Conservation (phyloP, 225 moss, liverwort and hornwort genomes). For the Bryoerythrophyllum caledonicum region DNA sequence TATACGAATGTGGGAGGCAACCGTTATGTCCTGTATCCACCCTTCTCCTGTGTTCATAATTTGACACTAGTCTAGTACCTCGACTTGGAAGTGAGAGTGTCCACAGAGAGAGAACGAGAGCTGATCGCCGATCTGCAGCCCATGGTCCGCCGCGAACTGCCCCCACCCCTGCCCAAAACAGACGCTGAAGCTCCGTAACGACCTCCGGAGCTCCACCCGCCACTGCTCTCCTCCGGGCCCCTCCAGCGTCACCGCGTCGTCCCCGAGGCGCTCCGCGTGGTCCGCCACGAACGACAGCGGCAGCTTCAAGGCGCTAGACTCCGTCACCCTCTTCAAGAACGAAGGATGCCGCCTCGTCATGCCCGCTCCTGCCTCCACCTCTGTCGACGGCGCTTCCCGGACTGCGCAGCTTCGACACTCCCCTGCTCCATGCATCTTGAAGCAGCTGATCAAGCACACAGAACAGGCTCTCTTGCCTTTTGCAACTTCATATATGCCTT, state of each 20-base stretch:
- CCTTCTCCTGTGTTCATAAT: background rate
- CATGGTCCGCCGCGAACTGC: slow-evolving; percentile 43
- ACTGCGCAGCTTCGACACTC: slow-evolving; percentile 22
- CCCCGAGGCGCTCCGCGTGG: slow-evolving; percentile 24
- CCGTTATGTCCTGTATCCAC: too few relatives aligned
- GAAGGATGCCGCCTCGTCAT: slow-evolving; percentile 28
- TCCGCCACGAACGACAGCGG: slow-evolving; percentile 41
- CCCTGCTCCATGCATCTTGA: slow-evolving; percentile 31
- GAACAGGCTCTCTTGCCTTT: slow-evolving; percentile 18
- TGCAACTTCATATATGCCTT: background rate
- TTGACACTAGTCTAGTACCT: slow-evolving; percentile 15
- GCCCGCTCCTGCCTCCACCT: background rate
- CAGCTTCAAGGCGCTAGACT: slow-evolving; percentile 30
- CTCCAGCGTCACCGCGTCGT: slow-evolving; percentile 29
- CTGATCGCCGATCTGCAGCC: slow-evolving; percentile 42
- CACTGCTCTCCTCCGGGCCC: slow-evolving; percentile 37
- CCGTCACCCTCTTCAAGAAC: slow-evolving; percentile 42
- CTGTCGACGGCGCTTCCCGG: slow-evolving; percentile 3
- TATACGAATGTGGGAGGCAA: too few relatives aligned
- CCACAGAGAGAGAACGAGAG: slow-evolving; percentile 29
- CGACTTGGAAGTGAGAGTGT: slow-evolving; percentile 41
- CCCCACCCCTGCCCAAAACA: slow-evolving; percentile 40
- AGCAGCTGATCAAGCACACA: slow-evolving; percentile 39
- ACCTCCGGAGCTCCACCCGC: slow-evolving; percentile 35
- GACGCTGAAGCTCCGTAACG: slow-evolving; percentile 10